These are phyloP conservation scores for Magnaporthiopsis rhizophila DNA, from an alignment of 2,329 filamentous ascomycete genomes.

Conservation along the genomic window DNA sequence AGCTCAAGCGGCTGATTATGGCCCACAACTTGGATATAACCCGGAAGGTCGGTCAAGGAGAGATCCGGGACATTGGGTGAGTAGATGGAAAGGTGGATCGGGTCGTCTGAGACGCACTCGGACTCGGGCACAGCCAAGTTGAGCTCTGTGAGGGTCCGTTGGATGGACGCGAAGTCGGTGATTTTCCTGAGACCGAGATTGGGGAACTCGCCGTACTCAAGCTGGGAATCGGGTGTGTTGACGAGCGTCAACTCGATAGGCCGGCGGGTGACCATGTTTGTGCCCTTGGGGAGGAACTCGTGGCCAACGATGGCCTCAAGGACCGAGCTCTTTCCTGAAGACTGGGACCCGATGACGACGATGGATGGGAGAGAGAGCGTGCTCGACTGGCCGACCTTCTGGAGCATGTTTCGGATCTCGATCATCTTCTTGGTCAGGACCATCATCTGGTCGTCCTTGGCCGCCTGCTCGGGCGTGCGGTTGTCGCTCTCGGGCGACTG, in stretches of 20 bases:
- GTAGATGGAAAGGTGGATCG: slow-evolving; percentile 91
- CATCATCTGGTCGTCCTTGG: slow-evolving; percentile 98
- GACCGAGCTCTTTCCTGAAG: slow-evolving; percentile 95
- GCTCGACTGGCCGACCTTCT: slow-evolving; percentile 86
- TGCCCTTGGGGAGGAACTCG: slow-evolving; percentile 95
- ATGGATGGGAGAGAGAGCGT: slow-evolving; percentile 87
- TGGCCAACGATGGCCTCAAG: slow-evolving; percentile 95
- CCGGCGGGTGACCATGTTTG: slow-evolving; percentile 94
- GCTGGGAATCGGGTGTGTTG: slow-evolving; percentile 79
- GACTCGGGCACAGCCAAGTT: slow-evolving; percentile 86
- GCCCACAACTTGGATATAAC: slow-evolving; percentile 93
- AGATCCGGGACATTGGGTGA: slow-evolving; percentile 93
- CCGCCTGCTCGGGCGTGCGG: slow-evolving; percentile 54
- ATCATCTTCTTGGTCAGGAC: slow-evolving; percentile 99
- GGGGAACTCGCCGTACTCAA: slow-evolving; percentile 94
- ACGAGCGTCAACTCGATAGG: slow-evolving; percentile 94
- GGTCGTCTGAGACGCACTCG: slow-evolving; percentile 92
- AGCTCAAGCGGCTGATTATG: slow-evolving; percentile 84
- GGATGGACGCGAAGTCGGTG: slow-evolving; percentile 85
- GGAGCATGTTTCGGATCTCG: slow-evolving; percentile 86
- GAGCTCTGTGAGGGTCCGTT: slow-evolving; percentile 87
- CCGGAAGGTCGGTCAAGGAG: slow-evolving; percentile 90
- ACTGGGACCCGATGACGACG: slow-evolving; percentile 98
- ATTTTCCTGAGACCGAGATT: slow-evolving; percentile 84
- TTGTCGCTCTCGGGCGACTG: slow-evolving; percentile 57